phyloP scores from a whole-genome alignment of 306 rosid species.

The Alnus glutinosa region DNA sequence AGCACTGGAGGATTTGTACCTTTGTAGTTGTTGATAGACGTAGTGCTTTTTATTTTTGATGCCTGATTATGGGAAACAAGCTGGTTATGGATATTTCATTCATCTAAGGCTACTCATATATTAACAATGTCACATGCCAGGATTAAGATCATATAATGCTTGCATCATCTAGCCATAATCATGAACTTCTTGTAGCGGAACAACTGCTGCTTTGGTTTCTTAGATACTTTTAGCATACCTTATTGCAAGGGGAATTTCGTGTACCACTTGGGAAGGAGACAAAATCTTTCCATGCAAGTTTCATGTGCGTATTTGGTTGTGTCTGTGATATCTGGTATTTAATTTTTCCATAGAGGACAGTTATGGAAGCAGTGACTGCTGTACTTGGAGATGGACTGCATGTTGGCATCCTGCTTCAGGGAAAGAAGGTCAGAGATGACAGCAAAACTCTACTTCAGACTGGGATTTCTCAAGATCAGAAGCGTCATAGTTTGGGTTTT shows the following conservation, averaged over 20 bases:
- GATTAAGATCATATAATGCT: not conserved
- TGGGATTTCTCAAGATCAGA: constrained; percentile 66
- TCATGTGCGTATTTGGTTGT: not conserved
- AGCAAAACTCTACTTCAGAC: constrained; percentile 67
- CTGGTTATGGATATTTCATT: not conserved
- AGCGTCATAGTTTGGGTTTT: constrained; percentile 61
- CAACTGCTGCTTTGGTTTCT: not conserved
- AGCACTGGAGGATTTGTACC: not conserved
- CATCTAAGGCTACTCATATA: not conserved
- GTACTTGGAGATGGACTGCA: constrained; percentile 72
- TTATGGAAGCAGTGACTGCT: constrained; percentile 68
- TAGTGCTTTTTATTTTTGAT: not conserved
- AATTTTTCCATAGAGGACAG: constrained; percentile 42
- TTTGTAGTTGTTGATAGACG: not conserved
- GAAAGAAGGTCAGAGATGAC: constrained; percentile 74
- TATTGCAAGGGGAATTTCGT: not conserved
- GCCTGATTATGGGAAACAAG: not conserved
- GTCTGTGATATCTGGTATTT: not conserved
- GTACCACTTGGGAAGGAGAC: not conserved
- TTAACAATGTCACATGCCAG: not conserved
- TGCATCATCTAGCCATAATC: not conserved
- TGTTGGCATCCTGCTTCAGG: constrained; percentile 74
- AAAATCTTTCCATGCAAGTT: not conserved
- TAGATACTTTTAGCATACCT: not conserved
- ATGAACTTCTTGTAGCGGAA: not conserved